These are phyloP conservation scores for Monilinia vaccinii-corymbosi DNA, from an alignment of 2,329 filamentous ascomycete genomes.

Conservation along the genomic window DNA sequence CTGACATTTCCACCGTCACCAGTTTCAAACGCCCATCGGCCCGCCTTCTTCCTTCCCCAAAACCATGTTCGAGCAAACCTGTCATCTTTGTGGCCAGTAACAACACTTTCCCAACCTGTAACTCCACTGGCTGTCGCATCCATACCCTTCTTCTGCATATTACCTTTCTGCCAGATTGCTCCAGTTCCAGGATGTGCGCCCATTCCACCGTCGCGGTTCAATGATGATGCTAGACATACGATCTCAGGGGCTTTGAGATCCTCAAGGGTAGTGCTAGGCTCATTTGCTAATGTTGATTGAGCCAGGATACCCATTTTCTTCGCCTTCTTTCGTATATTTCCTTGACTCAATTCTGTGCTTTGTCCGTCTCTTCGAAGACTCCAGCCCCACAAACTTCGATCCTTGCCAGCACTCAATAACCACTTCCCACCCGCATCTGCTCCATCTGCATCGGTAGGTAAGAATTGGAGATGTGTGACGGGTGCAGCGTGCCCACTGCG, in stretches of 20 bases:
- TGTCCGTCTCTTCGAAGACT: constrained; percentile 91
- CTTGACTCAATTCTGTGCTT: constrained; percentile 87
- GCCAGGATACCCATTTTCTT: constrained; percentile 75
- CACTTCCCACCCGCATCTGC: constrained; percentile 85
- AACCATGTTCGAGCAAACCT: constrained; percentile 90
- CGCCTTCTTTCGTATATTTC: constrained; percentile 76
- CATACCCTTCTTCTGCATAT: constrained; percentile 45
- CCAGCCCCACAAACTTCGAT: constrained; percentile 93
- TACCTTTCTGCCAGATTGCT: constrained; percentile 73
- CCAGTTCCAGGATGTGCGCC: constrained; percentile 72
- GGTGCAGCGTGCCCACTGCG: constrained; percentile 84
- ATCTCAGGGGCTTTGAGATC: constrained; percentile 85
- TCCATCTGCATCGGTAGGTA: constrained; percentile 83
- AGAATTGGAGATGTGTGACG: constrained; percentile 72
- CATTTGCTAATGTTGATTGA: constrained; percentile 45
- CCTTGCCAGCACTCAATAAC: constrained; percentile 81
- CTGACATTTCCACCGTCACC: constrained; percentile 74
- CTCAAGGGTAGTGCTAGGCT: constrained; percentile 56
- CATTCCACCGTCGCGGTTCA: constrained; percentile 93
- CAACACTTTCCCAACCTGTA: constrained; percentile 94
- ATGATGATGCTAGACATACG: constrained; percentile 79
- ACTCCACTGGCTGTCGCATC: constrained; percentile 65
- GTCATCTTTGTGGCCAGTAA: constrained; percentile 85
- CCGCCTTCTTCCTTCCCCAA: constrained; percentile 89
- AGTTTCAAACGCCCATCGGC: constrained; percentile 86